Evolutionary conservation across 1,139 yeast genomes (phyloP), one percentile per base, ranked within the genome.

Genomic region (Schwanniomyces etchellsii): DNA sequence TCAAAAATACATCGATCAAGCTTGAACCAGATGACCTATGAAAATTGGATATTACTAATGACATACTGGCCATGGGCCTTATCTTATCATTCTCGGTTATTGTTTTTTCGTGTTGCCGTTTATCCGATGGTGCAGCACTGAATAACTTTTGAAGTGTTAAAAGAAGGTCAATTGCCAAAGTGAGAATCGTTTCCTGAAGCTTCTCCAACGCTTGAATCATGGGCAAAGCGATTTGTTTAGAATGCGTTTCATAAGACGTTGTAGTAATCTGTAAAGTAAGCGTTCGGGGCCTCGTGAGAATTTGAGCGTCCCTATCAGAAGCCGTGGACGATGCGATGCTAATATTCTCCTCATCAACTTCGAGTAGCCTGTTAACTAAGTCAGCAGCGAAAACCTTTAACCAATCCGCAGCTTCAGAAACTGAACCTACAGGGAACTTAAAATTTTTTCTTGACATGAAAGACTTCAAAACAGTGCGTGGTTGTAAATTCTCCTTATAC

Each of bases 371-470:
- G 33, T 80, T 77, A 21, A 74, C 60, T 27, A 91, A 56, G 47
- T 91, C 98, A 0, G 91, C 93, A 1, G 82, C 70, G 56, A 80
- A 88, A 0, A 91, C 95, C 28, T 70, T 74, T 6, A 89, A 57
- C 98, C 98, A 91, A 21, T 77, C 81, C 4, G 64, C 47, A 15
- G 85, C 76, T 44, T 86, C 96, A 2, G 59, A 60, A 2, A 70
- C 43, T 2, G 67, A 64, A 5, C 53, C 56, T 4, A 88, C 74
- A 0, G 82, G 73, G 1, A 43, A 65, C 35, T 77, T 55, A 50
- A 91, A 80, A 45, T 88, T 85, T 48, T 91, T 91, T 30, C 81
- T 76, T 0, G 96, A 81, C 59, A 79, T 77, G 97, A 91, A 88
- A 1, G 95, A 81, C 48, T 88, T 86, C 14, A 84, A 69, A 23